Evolutionary conservation across 2,329 filamentous ascomycete genomes (phyloP).

Genomic region (Blumeriella jaapii): DNA sequence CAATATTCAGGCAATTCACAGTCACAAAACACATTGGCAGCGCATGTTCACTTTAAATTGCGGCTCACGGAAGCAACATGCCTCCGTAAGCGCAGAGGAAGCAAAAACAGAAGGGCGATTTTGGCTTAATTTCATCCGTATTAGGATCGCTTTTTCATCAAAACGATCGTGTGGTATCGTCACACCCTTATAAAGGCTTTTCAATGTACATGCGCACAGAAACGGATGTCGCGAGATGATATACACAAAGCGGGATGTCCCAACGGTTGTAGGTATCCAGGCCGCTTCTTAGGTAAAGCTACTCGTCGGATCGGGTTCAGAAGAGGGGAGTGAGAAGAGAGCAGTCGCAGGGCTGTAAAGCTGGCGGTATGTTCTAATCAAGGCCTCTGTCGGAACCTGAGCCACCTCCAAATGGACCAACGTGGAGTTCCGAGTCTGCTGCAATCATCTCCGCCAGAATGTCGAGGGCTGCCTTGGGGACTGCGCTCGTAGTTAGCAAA

Average conservation of each 20-base stretch:
- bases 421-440: slow-evolving; percentile 63
- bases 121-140: slow-evolving; percentile 6
- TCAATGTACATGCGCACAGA: slow-evolving; percentile 23
- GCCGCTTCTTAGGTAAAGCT: slow-evolving; percentile 5
- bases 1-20: neutral
- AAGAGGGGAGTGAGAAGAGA: slow-evolving; percentile 11
- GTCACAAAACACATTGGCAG: neutral
- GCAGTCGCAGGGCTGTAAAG: slow-evolving; percentile 3
- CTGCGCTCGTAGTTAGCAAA: slow-evolving; percentile 11
- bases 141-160: slow-evolving; percentile 9
- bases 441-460: slow-evolving; percentile 98
- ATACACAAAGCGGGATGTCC: slow-evolving; percentile 18
- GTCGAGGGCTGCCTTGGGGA: slow-evolving; percentile 69
- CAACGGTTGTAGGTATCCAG: slow-evolving; percentile 13
- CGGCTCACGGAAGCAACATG: too few species aligned
- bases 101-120: neutral
- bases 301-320: slow-evolving; percentile 5
- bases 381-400: slow-evolving; percentile 25
- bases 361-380: slow-evolving; percentile 18
- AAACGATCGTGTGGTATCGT: slow-evolving; percentile 10
- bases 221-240: slow-evolving; percentile 20
- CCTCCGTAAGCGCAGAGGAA: too few species aligned
- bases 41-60: slow-evolving; percentile 4
- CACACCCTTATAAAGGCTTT: slow-evolving; percentile 22
- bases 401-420: slow-evolving; percentile 32